Percentiles rank a stretch among this genome's conserved stretches.
These are phyloP conservation scores for Boletales sp. DNA, from an alignment of 768 basidiomycete species.

Conservation along the genomic window DNA sequence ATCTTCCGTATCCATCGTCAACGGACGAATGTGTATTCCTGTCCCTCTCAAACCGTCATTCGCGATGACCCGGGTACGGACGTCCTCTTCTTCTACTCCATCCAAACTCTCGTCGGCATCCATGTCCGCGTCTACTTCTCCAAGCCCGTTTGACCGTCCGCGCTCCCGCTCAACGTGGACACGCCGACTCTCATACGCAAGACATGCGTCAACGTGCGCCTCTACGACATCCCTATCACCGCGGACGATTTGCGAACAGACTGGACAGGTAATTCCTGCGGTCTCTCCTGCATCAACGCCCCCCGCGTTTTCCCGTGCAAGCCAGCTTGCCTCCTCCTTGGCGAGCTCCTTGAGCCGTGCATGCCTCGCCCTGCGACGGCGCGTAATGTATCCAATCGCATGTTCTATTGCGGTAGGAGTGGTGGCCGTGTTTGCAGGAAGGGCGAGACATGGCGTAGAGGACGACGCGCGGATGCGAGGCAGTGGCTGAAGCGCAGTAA, in stretches of 20 bases:
- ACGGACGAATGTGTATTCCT: conserved; percentile 64
- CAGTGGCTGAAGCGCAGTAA: conserved; percentile 25
- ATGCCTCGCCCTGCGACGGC: conserved; percentile 66
- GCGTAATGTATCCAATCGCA: conserved; percentile 59
- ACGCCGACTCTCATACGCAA: conserved; percentile 51
- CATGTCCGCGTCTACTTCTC: conserved; percentile 30
- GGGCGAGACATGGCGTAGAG: conserved; percentile 11
- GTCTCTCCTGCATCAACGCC: conserved; percentile 35
- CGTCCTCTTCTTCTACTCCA: conserved; percentile 38
- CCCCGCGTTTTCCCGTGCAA: conserved; percentile 14
- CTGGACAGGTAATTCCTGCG: conserved; percentile 59
- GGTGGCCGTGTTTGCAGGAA: conserved; percentile 19
- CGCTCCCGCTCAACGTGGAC: conserved; percentile 33
- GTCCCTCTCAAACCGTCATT: conserved; percentile 45
- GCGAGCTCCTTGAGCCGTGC: conserved; percentile 64
- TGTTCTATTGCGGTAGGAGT: conserved; percentile 41
- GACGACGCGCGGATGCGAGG: conserved; percentile 24
- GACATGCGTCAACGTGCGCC: conserved; percentile 79
- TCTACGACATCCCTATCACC: conserved; percentile 74
- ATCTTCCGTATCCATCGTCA: conserved; percentile 67
- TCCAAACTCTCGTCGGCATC: conserved; percentile 30
- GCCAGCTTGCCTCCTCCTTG: conserved; percentile 50
- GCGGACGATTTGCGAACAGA: conserved; percentile 53
- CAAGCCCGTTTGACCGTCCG: conserved; percentile 23
- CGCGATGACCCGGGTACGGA: conserved; percentile 35